Conservation (phyloP, 805 yeast species). For the Komagataella pseudopastoris region DNA sequence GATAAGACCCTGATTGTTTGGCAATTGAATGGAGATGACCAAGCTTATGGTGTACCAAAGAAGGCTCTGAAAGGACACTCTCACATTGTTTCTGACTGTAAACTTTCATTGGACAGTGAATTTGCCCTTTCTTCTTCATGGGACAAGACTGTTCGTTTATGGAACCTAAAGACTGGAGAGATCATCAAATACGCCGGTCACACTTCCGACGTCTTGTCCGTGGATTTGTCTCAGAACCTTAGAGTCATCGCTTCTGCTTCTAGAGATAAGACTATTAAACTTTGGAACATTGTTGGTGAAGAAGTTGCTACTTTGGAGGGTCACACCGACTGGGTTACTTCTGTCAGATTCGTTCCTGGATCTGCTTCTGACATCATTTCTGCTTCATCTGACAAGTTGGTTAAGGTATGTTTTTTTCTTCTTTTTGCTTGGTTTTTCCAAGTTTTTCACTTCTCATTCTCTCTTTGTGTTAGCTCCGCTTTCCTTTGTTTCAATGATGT, state of each 20-base stretch:
- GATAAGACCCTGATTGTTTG: constrained; percentile 98
- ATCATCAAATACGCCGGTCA: constrained; percentile 96
- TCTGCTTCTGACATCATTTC: constrained; percentile 73
- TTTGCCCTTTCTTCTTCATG: constrained; percentile 98
- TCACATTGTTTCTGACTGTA: constrained; percentile 97
- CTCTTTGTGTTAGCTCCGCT: neutral
- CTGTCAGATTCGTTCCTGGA: constrained; percentile 92
- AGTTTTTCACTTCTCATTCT: neutral
- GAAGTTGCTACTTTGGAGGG: constrained; percentile 89
- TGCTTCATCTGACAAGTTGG: constrained; percentile 98
- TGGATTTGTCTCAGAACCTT: constrained; percentile 90
- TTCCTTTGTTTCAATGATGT: constrained; percentile 43
- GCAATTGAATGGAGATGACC: constrained; percentile 93
- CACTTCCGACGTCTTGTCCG: constrained; percentile 94
- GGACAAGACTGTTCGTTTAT: constrained; percentile 98
- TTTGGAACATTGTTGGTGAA: constrained; percentile 98
- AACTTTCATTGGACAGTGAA: constrained; percentile 94
- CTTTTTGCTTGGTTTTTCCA: constrained; percentile 2
- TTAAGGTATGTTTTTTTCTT: constrained; percentile 72
- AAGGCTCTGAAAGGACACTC: constrained; percentile 97
- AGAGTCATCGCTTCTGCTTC: constrained; percentile 98
- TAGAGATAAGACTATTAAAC: constrained; percentile 97
- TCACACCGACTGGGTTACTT: constrained; percentile 98
- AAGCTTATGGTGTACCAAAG: constrained; percentile 96
- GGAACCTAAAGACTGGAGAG: constrained; percentile 94